A percentile compares a stretch with the other conserved stretches of the same genome.
Conservation (phyloP, 768 basidiomycete species). For the Scleroderma bovista region DNA sequence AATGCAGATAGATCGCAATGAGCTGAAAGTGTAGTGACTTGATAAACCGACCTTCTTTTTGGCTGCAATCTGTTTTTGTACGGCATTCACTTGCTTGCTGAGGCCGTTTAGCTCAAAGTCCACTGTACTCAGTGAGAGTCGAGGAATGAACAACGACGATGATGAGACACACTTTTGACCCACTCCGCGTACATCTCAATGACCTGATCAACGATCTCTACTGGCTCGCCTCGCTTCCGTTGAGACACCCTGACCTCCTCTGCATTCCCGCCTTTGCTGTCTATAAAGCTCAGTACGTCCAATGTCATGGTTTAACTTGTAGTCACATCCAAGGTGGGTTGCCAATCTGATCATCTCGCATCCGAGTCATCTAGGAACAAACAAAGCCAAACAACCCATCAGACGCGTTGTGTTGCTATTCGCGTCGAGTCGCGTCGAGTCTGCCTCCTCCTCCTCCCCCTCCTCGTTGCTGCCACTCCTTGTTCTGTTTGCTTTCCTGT, state of each 20-base stretch:
- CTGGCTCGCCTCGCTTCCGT: conserved; percentile 80
- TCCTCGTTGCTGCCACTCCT: background rate
- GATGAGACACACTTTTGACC: conserved; percentile 75
- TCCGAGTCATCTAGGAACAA: background rate
- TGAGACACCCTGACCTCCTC: conserved; percentile 90
- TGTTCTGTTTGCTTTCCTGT: background rate
- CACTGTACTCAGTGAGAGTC: conserved; percentile 42
- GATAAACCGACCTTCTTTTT: conserved; percentile 78
- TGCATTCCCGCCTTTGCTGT: conserved; percentile 88
- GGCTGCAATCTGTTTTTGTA: conserved; percentile 90
- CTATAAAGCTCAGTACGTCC: conserved; percentile 75
- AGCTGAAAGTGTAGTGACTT: background rate
- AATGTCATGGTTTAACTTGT: conserved; percentile 56
- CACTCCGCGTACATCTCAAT: conserved; percentile 89
- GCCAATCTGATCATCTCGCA: too few relatives aligned
- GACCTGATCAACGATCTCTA: conserved; percentile 91
- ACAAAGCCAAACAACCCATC: background rate
- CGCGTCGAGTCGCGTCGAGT: conserved; percentile 1
- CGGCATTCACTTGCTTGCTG: conserved; percentile 77
- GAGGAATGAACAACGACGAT: background rate
- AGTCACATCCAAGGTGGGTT: too few relatives aligned
- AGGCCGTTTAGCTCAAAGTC: conserved; percentile 78
- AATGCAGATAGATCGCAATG: background rate
- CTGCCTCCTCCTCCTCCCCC: background rate
- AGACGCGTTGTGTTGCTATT: background rate